phyloP scores from a whole-genome alignment of 192 early-diverging fungal genomes.

The Phlyctochytrium bullatum region DNA sequence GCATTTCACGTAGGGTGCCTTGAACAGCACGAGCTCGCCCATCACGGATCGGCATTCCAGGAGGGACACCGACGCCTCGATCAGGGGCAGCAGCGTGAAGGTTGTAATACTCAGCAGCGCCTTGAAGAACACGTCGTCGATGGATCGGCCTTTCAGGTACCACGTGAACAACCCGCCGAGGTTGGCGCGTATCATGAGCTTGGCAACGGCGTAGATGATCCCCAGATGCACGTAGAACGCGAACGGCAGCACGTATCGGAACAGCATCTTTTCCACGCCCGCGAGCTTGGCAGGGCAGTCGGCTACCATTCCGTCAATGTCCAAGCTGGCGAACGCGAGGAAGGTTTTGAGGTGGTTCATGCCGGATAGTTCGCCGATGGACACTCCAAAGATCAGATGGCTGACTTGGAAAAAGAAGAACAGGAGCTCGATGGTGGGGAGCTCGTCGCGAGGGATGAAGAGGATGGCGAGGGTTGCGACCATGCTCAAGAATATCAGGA shows the following conservation, averaged over 20 bases:
- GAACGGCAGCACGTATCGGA: constrained; percentile 20
- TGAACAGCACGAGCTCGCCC: constrained; percentile 5
- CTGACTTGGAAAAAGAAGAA: constrained; percentile 27
- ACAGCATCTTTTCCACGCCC: constrained; percentile 20
- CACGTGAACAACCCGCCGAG: constrained; percentile 1
- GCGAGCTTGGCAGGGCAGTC: constrained; percentile 12
- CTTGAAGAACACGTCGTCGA: constrained; percentile 10
- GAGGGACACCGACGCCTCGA: constrained; percentile 12
- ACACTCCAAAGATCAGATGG: constrained; percentile 15
- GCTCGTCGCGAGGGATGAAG: constrained; percentile 17
- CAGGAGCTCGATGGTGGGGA: constrained; percentile 21
- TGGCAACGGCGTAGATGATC: constrained; percentile 2
- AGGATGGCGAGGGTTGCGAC: constrained; percentile 16
- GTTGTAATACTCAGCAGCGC: constrained; percentile 6
- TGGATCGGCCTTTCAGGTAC: constrained; percentile 11
- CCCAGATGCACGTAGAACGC: constrained; percentile 11
- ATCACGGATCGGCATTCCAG: constrained; percentile 11
- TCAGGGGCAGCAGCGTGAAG: constrained; percentile 19
- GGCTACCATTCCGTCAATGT: constrained; percentile 22
- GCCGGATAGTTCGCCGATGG: constrained; percentile 7
- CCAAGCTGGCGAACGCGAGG: constrained; percentile 13
- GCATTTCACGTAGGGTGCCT: constrained; percentile 12
- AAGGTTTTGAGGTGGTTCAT: constrained; percentile 12
- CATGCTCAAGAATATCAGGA: background rate
- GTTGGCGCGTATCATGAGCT: background rate